phyloP scores from a whole-genome alignment of 306 rosid genomes.

The Herpetospermum pedunculosum region DNA sequence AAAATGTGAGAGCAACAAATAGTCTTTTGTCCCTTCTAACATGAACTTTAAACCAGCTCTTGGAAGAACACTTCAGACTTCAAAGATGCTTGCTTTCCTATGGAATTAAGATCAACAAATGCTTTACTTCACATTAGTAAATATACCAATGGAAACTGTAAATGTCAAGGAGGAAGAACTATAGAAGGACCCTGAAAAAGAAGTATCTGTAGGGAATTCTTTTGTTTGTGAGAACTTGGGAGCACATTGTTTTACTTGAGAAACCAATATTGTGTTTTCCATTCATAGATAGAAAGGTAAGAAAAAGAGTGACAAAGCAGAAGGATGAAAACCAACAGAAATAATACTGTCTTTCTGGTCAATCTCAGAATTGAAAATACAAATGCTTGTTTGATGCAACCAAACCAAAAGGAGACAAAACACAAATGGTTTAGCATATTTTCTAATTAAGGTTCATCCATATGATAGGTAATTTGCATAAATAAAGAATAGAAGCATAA shows the following conservation, averaged over 20 bases:
- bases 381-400: no score
- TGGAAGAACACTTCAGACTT: background rate
- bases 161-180: background rate
- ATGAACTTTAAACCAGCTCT: background rate
- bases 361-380: background rate
- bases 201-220: background rate
- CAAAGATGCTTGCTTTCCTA: background rate
- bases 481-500: background rate
- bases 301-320: background rate
- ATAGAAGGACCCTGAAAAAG: background rate
- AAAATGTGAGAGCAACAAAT: background rate
- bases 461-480: background rate
- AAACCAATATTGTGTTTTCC: background rate
- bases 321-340: background rate
- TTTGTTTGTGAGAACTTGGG: background rate
- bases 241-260: background rate
- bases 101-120: conserved; percentile 10
- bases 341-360: background rate
- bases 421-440: background rate
- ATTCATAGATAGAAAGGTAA: background rate
- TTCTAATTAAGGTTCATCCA: background rate
- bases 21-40: background rate
- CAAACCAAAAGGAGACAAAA: background rate
- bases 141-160: background rate
- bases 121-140: background rate